Percentiles rank a stretch among this genome's conserved stretches.
These are phyloP conservation scores for Phaseolus coccineus DNA, from an alignment of 331 rosid species.

Conservation along the genomic window DNA sequence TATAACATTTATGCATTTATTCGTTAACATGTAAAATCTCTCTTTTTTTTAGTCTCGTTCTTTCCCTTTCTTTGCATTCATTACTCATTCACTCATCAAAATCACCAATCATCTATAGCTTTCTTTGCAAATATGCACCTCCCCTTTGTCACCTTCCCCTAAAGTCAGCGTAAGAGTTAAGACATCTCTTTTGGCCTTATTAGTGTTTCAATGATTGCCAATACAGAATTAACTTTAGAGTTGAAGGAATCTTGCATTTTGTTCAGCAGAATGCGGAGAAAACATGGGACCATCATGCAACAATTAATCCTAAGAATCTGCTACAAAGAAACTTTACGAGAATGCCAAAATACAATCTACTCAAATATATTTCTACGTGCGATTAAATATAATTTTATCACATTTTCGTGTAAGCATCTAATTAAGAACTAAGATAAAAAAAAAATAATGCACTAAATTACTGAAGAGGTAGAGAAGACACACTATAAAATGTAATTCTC, in stretches of 20 bases:
- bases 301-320: not conserved
- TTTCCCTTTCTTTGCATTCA: not conserved
- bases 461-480: not conserved
- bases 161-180: not conserved
- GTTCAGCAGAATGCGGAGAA: slow-evolving; percentile 16
- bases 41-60: not conserved
- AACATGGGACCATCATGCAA: slow-evolving; percentile 19
- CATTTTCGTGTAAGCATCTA: not conserved
- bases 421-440: not conserved
- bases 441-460: not conserved
- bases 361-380: not conserved
- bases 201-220: not conserved
- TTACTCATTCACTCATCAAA: no score
- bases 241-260: slow-evolving; percentile 21
- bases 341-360: not conserved
- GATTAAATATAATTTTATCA: not conserved
- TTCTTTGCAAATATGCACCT: no score
- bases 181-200: not conserved
- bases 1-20: no score
- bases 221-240: not conserved
- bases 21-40: no score
- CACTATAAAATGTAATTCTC: not conserved
- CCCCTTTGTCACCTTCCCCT: no score
- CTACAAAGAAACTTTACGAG: not conserved
- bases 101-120: no score